Conservation (phyloP, 2,329 filamentous ascomycete genomes). For the Pseudogymnoascus sp. region DNA sequence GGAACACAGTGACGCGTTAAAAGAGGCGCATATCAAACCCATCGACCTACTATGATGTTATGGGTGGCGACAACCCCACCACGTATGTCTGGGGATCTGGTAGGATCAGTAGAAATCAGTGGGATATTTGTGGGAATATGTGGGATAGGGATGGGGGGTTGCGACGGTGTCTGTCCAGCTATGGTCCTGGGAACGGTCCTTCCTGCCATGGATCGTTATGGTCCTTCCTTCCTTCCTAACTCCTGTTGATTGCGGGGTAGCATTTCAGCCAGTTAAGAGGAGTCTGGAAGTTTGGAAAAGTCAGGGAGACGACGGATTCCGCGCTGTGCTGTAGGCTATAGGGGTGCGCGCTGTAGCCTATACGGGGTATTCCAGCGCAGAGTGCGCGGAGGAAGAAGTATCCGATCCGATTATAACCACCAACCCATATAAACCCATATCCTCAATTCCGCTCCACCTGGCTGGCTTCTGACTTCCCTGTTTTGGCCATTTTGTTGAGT, state of each 20-base stretch:
- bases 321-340: background rate
- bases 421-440: background rate
- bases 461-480: background rate
- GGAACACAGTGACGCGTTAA: constrained; percentile 4
- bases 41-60: background rate
- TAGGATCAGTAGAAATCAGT: background rate
- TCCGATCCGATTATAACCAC: background rate
- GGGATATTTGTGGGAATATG: background rate
- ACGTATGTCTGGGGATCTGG: background rate
- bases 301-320: background rate
- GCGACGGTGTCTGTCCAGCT: background rate
- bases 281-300: background rate
- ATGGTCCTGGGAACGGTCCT: background rate
- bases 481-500: background rate
- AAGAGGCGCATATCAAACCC: background rate
- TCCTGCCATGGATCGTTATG: background rate
- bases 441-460: background rate
- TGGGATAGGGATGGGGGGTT: background rate
- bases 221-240: background rate
- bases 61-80: constrained; percentile 1
- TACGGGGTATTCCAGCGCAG: background rate
- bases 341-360: background rate
- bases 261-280: background rate
- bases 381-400: background rate
- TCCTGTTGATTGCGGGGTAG: constrained; percentile 1